phyloP scores from a whole-genome alignment of 306 rosid genomes.

The Hippophae tibetana region DNA sequence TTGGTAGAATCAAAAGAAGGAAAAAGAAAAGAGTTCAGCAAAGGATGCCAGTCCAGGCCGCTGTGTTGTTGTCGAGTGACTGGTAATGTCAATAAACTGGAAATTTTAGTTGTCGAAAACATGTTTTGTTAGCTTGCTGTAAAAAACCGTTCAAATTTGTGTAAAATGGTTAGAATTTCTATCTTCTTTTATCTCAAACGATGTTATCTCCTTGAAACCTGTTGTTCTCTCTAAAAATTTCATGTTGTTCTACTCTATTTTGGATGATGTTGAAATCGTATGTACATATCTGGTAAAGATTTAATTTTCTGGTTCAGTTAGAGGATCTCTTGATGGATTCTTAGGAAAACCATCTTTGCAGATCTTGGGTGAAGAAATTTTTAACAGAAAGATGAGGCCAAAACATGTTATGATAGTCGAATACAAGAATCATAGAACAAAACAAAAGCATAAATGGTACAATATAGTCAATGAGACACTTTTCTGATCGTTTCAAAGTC shows the following conservation, averaged over 20 bases:
- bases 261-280: neutral
- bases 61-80: slow-evolving; percentile 62
- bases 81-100: slow-evolving; percentile 68
- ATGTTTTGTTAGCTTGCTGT: slow-evolving; percentile 40
- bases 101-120: slow-evolving; percentile 21
- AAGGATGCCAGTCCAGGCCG: slow-evolving; percentile 94
- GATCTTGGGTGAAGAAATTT: no score
- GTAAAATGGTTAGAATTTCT: slow-evolving; percentile 20
- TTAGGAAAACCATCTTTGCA: no score
- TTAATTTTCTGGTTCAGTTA: no score
- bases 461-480: no score
- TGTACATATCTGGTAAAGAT: no score
- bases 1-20: slow-evolving; percentile 11
- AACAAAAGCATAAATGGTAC: no score
- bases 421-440: no score
- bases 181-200: slow-evolving; percentile 5
- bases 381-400: no score
- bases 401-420: no score
- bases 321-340: no score
- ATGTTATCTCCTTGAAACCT: neutral
- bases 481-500: no score
- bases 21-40: slow-evolving; percentile 16
- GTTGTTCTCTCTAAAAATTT: no score
- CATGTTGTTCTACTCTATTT: neutral
- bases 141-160: slow-evolving; percentile 32